Evolutionary conservation across 306 rosid genomes (phyloP), one percentile per base, ranked within the genome.

Genomic region (Glycyrrhiza uralensis): DNA sequence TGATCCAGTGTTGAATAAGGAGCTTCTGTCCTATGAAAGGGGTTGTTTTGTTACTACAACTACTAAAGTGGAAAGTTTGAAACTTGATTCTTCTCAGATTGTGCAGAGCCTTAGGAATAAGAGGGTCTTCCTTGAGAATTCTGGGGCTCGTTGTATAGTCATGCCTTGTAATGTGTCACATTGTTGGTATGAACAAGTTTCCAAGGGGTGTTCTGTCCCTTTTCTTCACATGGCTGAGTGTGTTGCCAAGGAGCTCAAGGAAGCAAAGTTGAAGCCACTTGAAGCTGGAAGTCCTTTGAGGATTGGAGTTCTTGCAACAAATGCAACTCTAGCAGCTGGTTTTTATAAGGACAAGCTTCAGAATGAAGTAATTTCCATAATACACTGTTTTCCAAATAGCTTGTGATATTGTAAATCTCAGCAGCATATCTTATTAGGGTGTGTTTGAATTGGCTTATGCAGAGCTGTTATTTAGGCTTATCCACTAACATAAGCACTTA

Each of bases 141-240:
- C 91, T 1, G 96, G 91, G 56, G 89, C 91, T 52, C 20, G 81
- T 69, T 92, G 92, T 79, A 82, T 92, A 19, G 95, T 92, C 44
- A 88, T 84, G 95, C 98, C 96, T 75, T 92, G 96, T 79, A 90
- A 90, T 35, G 59, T 90, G 4, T 90, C 89, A 59, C 98, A 92
- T 87, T 83, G 82, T 72, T 88, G 95, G 95, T 82, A 88, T 76
- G 90, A 85, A 64, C 87, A 90, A 83, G 85, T 86, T 19, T 86
- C 89, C 0, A 59, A 77, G 14, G 96, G 88, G 2, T 80, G 91
- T 80, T 79, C 88, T 75, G 89, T 90, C 19, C 89, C 89, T 70
- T 72, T 89, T 74, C 84, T 90, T 75, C 91, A 92, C 69, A 84
- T 90, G 83, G 91, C 86, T 28, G 93, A 90, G 38, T 84, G 91